Conservation (phyloP, 257 asterid genomes). For the Galeopsis tetrahit region DNA sequence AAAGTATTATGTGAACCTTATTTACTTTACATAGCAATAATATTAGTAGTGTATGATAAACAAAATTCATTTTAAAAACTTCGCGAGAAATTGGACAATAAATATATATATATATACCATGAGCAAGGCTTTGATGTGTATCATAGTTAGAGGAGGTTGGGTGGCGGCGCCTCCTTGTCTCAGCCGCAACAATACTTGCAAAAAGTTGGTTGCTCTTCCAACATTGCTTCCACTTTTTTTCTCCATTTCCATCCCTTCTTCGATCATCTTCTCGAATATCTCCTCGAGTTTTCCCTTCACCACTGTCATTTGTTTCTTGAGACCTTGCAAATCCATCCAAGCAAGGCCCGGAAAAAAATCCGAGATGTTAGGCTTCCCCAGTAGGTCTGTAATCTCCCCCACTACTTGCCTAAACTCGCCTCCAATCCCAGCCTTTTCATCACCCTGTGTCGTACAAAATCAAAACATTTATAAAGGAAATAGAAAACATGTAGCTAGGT, state of each 20-base stretch:
- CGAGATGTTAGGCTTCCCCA: conserved; percentile 56
- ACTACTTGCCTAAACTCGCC: conserved; percentile 49
- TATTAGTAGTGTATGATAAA: too few species aligned
- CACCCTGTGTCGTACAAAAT: background rate
- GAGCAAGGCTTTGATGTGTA: conserved; percentile 64
- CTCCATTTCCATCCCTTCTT: conserved; percentile 3
- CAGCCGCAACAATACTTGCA: conserved; percentile 55
- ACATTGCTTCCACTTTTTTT: background rate
- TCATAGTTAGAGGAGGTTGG: conserved; percentile 56
- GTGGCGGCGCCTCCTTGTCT: conserved; percentile 50
- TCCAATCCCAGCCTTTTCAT: conserved; percentile 35
- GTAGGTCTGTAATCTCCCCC: conserved; percentile 33
- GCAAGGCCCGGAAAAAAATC: conserved; percentile 55
- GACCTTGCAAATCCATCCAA: conserved; percentile 57
- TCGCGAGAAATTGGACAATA: background rate
- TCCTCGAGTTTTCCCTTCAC: conserved; percentile 32
- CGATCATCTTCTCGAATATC: conserved; percentile 38
- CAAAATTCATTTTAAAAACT: background rate
- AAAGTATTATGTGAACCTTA: too few species aligned
- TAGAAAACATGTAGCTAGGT: too few species aligned
- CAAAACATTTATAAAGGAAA: background rate
- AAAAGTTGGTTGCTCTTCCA: conserved; percentile 42
- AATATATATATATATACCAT: conserved; percentile 43
- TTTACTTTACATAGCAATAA: too few species aligned
- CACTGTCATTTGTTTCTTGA: conserved; percentile 39